Evolutionary conservation across 495 filamentous ascomycete species (phyloP).

Genomic region (Aspergillus ostianus): DNA sequence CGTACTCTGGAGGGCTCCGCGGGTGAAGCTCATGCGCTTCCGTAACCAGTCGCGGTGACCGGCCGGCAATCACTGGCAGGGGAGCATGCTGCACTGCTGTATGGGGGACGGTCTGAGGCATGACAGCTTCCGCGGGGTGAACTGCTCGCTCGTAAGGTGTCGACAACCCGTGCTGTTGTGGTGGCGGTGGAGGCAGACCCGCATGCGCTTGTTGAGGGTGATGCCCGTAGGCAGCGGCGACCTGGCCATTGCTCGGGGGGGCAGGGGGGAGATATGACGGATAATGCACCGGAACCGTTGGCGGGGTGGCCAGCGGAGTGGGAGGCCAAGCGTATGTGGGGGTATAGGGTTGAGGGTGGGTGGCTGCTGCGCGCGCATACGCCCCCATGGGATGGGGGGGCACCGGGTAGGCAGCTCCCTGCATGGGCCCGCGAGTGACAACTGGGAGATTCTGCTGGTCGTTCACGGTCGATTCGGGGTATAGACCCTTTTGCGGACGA

Average conservation of each 20-base stretch:
- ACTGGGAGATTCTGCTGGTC: constrained; percentile 70
- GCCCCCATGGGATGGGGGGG: constrained; percentile 51
- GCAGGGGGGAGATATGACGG: constrained; percentile 39
- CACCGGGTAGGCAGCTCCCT: constrained; percentile 51
- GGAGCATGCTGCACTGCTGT: constrained; percentile 18
- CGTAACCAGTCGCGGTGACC: constrained; percentile 37
- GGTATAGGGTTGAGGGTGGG: constrained; percentile 45
- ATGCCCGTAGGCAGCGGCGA: constrained; percentile 29
- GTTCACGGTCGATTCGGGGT: constrained; percentile 94
- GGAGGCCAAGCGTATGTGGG: constrained; percentile 63
- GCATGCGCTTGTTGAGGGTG: constrained; percentile 23
- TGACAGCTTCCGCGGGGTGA: constrained; percentile 28
- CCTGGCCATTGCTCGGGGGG: constrained; percentile 27
- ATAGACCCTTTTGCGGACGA: constrained; percentile 84
- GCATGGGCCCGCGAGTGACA: constrained; percentile 63
- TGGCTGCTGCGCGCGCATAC: constrained; percentile 45
- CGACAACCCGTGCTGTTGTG: constrained; percentile 20
- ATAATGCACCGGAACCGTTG: constrained; percentile 39
- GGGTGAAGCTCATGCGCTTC: constrained; percentile 29
- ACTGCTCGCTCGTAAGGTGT: constrained; percentile 36
- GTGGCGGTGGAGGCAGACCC: constrained; percentile 23
- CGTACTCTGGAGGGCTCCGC: constrained; percentile 35
- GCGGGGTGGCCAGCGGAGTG: constrained; percentile 53
- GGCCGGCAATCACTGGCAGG: constrained; percentile 26
- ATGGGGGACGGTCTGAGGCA: constrained; percentile 26